Base-by-base conservation (phyloP, 106 monocot genomes). In the Posidonia australis region DNA sequence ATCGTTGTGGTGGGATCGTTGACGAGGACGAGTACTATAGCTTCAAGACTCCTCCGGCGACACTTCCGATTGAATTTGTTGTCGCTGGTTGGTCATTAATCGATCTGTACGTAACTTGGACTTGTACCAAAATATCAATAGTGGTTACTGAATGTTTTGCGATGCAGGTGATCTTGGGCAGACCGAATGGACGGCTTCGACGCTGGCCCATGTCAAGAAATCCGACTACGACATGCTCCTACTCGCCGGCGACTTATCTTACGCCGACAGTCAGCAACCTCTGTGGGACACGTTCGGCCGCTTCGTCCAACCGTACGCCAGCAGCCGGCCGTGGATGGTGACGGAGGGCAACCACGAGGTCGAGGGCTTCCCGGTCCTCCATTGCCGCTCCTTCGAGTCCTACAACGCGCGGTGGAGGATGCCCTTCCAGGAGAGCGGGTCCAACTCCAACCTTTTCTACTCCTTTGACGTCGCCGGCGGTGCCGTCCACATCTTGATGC, bases 301-400 rank as follows among this genome's bases (percentile, higher is more conserved):
- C 14, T 57, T 89, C 17, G 81, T 89, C 0, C 46, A 83, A 53
- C 78, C 79, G 1, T 65, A 60, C 32, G 81, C 93, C 26, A 79
- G 79, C 73, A 12, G 25, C 11, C 63, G 89, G 16, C 93, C 93
- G 10, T 89, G 93, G 93, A 93, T 93, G 93, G 85, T 89, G 21
- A 86, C 86, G 0, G 67, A 85, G 58, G 93, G 93, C 25, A 93
- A 93, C 89, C 93, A 93, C 27, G 93, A 93, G 67, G 52, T 83
- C 20, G 93, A 93, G 62, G 28, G 60, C 20, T 32, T 79, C 53
- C 58, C 75, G 1, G 16, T 76, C 32, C 27, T 84, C 30, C 22
- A 72, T 24, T 28, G 44, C 42, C 55, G 52, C 4, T 70, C 80
- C 51, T 93, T 93, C 49, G 60, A 32, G 0, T 48, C 93, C 17